A percentile compares a stretch with the other conserved stretches of the same genome.
Conservation (phyloP, 208 protist species). For the Angomonas ambiguus region DNA sequence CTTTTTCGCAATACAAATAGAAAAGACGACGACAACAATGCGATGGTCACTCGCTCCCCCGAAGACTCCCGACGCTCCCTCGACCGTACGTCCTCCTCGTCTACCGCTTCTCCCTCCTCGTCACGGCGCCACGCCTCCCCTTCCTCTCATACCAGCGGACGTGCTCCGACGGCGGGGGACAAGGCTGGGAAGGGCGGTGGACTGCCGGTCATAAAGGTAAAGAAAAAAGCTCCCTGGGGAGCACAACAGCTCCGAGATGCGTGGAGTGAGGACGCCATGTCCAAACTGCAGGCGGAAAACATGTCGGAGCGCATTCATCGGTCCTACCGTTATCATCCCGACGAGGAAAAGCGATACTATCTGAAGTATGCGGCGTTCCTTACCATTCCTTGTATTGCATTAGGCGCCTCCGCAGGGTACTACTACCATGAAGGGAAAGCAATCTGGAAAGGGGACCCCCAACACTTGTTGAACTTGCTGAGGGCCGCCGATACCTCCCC, state of each 20-base stretch:
- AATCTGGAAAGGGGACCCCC: conserved; percentile 64
- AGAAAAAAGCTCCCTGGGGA: conserved; percentile 65
- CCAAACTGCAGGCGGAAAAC: conserved; percentile 59
- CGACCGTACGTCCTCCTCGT: neutral
- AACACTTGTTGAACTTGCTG: conserved; percentile 66
- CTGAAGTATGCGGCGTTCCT: conserved; percentile 46
- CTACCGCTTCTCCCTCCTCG: neutral
- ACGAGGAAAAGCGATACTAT: conserved; percentile 54
- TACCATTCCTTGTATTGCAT: conserved; percentile 40
- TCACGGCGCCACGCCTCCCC: neutral
- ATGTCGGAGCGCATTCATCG: conserved; percentile 77
- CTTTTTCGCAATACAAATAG: no score
- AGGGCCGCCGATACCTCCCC: conserved; percentile 67
- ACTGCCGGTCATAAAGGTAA: conserved; percentile 33
- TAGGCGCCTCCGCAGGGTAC: conserved; percentile 37
- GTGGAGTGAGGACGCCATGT: conserved; percentile 84
- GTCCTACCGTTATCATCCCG: conserved; percentile 85
- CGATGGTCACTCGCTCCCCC: no score
- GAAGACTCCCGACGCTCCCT: no score
- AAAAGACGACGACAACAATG: no score
- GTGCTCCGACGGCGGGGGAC: no score
- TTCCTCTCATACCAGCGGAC: neutral
- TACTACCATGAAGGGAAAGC: conserved; percentile 48
- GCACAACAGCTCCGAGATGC: conserved; percentile 77
- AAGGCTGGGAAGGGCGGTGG: neutral